phyloP scores from a whole-genome alignment of 176 grass and related monocot genomes.

The Hordeum marinum region DNA sequence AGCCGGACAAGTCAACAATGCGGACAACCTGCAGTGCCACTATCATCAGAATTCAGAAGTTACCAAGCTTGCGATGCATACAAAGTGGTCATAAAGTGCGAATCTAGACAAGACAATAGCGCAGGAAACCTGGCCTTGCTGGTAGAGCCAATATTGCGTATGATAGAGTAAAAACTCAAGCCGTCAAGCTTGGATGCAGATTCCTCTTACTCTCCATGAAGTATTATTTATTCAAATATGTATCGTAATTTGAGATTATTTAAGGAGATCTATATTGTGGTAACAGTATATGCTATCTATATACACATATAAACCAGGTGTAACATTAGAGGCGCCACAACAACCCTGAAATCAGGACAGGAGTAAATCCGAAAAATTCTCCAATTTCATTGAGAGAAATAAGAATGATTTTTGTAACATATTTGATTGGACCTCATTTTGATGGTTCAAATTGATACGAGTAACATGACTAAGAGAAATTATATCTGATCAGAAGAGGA shows the following conservation, averaged over 20 bases:
- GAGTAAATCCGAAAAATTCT: background rate
- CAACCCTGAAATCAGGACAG: background rate
- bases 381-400: background rate
- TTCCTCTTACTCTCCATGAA: background rate
- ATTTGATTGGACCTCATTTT: background rate
- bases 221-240: background rate
- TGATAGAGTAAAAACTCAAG: background rate
- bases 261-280: background rate
- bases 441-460: background rate
- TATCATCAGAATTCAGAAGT: slow-evolving; percentile 4
- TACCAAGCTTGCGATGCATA: background rate
- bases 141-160: background rate
- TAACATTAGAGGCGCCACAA: background rate
- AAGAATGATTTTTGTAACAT: background rate
- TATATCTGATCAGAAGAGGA: background rate
- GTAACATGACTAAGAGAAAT: background rate
- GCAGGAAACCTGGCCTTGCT: background rate
- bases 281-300: background rate
- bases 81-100: background rate
- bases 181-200: background rate
- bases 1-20: slow-evolving; percentile 45
- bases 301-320: background rate
- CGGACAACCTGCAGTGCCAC: slow-evolving; percentile 32
- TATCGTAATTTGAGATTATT: background rate
- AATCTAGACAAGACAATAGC: background rate